Evolutionary conservation across 1,139 yeast species (phyloP), one percentile per base, ranked within the genome.

Genomic region (Ogataea hybrid): DNA sequence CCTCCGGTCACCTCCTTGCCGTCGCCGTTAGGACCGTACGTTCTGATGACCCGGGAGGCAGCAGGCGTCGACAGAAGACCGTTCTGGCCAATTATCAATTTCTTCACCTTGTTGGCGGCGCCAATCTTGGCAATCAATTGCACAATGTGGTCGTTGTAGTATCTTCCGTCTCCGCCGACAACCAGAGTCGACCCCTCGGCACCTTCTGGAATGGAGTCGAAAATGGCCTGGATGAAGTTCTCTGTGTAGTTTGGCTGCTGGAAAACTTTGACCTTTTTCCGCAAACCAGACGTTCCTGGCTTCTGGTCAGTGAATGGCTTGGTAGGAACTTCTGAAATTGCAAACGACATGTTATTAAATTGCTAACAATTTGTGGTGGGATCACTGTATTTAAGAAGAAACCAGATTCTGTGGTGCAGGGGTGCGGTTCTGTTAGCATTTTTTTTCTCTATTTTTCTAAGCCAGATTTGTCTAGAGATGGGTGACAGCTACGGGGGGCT

Each of bases 161-260:
- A 92, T 55, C 98, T 81, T 41, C 98, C 98, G 63, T 92, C 98
- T 47, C 98, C 98, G 44, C 98, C 98, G 53, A 92, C 81, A 4
- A 90, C 97, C 50, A 92, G 72, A 5, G 86, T 81, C 4, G 96
- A 73, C 48, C 71, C 85, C 43, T 76, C 47, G 7, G 82, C 68
- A 23, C 97, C 97, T 63, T 90, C 96, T 12, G 97, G 98, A 56
- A 92, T 90, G 32, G 97, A 79, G 44, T 79, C 78, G 46, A 92
- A 67, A 51, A 88, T 77, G 16, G 97, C 78, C 64, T 92, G 98
- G 51, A 92, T 77, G 68, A 92, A 92, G 70, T 92, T 92, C 65
- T 92, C 98, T 2, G 96, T 84, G 68, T 92, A 92, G 61, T 87
- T 72, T 9, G 76, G 74, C 59, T 84, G 82, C 65, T 87, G 77